Evolutionary conservation across 768 basidiomycete genomes (phyloP).

Genomic region (Scleroderma citrinum): DNA sequence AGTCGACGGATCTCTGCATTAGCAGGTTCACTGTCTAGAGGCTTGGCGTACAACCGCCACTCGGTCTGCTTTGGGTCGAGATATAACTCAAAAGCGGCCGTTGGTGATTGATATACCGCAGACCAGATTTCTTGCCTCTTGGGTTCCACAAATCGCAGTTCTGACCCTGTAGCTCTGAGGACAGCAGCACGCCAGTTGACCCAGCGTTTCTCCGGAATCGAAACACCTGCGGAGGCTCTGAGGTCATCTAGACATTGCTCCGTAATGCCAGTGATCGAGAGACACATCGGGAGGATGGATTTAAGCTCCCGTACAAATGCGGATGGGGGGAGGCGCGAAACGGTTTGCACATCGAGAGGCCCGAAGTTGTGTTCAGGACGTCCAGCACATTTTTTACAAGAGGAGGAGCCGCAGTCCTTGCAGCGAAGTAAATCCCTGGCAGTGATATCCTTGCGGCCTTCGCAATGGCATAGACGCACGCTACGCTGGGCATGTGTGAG

Average conservation of each 20-base stretch:
- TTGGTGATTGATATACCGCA: conserved; percentile 66
- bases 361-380: conserved; percentile 81
- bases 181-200: conserved; percentile 63
- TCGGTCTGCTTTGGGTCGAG: conserved; percentile 74
- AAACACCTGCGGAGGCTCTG: conserved; percentile 32
- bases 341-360: conserved; percentile 43
- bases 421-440: conserved; percentile 62
- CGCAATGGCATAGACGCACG: conserved; percentile 82
- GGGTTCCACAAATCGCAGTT: conserved; percentile 77
- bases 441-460: conserved; percentile 79
- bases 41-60: conserved; percentile 79
- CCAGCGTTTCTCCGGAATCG: conserved; percentile 58
- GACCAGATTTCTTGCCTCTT: conserved; percentile 90
- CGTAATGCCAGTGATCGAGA: conserved; percentile 51
- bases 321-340: conserved; percentile 63
- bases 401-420: conserved; percentile 67
- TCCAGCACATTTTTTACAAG: conserved; percentile 83
- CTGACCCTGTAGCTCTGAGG: conserved; percentile 47
- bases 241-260: conserved; percentile 47
- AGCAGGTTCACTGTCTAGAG: conserved; percentile 61
- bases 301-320: conserved; percentile 76
- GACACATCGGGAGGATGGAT: conserved; percentile 80
- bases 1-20: conserved; percentile 75
- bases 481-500: conserved; percentile 62
- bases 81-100: conserved; percentile 67